Percentiles rank a stretch among this genome's conserved stretches.
Evolutionary conservation across 257 asterid species (phyloP).

Genomic region (Haberlea rhodopensis): DNA sequence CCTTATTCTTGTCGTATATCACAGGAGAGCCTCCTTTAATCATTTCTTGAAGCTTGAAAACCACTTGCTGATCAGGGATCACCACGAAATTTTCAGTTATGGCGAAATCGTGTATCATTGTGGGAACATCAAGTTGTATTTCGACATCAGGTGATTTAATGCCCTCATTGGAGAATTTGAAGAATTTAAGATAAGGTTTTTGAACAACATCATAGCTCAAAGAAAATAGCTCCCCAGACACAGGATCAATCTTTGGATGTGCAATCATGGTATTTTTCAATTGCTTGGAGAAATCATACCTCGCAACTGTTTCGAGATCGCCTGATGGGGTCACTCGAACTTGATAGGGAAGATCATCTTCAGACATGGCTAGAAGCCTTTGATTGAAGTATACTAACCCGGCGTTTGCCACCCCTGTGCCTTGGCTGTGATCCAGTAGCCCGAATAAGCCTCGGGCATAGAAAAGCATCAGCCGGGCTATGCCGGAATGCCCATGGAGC

Average conservation of each 20-base stretch:
- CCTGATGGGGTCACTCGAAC: constrained; percentile 38
- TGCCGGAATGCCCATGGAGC: constrained; percentile 64
- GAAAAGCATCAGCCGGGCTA: constrained; percentile 48
- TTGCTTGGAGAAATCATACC: constrained; percentile 45
- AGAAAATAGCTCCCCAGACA: constrained; percentile 47
- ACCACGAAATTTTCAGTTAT: constrained; percentile 63
- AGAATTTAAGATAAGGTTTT: constrained; percentile 55
- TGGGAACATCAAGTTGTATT: constrained; percentile 47
- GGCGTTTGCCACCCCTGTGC: constrained; percentile 71
- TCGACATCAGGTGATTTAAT: constrained; percentile 46
- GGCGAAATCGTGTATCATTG: constrained; percentile 81
- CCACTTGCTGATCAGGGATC: constrained; percentile 76
- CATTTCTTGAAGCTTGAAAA: constrained; percentile 71
- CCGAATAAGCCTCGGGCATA: constrained; percentile 51
- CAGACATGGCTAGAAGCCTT: constrained; percentile 66
- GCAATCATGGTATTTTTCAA: constrained; percentile 56
- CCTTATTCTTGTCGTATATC: constrained; percentile 50
- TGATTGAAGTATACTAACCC: constrained; percentile 51
- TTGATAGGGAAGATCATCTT: constrained; percentile 68
- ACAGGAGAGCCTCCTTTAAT: constrained; percentile 64
- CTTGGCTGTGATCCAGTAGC: constrained; percentile 48
- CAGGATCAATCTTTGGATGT: constrained; percentile 71
- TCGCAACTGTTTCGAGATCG: constrained; percentile 48
- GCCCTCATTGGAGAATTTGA: constrained; percentile 47
- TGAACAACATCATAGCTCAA: constrained; percentile 58